A percentile compares a stretch with the other conserved stretches of the same genome.
These are phyloP conservation scores for Leishmania braziliensis DNA, from an alignment of 208 protist species.

Conservation along the genomic window DNA sequence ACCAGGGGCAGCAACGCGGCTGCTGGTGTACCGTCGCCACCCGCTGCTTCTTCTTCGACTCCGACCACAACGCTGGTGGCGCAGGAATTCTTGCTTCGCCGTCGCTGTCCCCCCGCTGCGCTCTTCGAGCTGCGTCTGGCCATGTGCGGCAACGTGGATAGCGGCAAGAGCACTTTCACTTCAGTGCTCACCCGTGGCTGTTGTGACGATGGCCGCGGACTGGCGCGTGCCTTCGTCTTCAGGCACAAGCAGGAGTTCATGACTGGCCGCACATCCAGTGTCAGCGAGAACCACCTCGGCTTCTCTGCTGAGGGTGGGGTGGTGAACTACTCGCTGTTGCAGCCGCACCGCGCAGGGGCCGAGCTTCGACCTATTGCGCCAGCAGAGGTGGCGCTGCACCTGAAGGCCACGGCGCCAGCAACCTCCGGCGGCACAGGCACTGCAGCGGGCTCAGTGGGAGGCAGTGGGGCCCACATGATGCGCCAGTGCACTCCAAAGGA, in stretches of 20 bases:
- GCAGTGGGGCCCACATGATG: constrained; percentile 5
- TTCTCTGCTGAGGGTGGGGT: constrained; percentile 93
- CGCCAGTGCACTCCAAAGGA: constrained; percentile 71
- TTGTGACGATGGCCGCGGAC: constrained; percentile 88
- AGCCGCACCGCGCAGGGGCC: constrained; percentile 16
- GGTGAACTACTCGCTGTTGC: constrained; percentile 81
- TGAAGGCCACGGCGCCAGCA: neutral
- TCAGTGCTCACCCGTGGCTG: constrained; percentile 91
- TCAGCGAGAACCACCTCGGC: constrained; percentile 96
- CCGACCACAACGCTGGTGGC: constrained; percentile 38
- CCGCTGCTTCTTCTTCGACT: neutral
- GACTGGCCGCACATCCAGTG: constrained; percentile 95
- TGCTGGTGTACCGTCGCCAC: neutral
- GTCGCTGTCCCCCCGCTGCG: constrained; percentile 32
- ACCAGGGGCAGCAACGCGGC: neutral
- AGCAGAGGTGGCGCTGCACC: constrained; percentile 11
- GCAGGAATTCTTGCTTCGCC: constrained; percentile 80
- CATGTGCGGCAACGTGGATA: constrained; percentile 95
- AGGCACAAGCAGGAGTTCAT: constrained; percentile 96
- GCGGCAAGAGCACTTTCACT: constrained; percentile 92
- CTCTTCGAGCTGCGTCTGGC: constrained; percentile 89
- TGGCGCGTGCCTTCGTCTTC: constrained; percentile 90
- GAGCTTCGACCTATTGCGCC: constrained; percentile 19
- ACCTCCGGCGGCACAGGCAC: neutral
- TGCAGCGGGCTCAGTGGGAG: neutral